Percentiles rank a stretch among this genome's conserved stretches.
Evolutionary conservation across 2,329 filamentous ascomycete genomes (phyloP).

Genomic region (Daldinia eschscholtzii): DNA sequence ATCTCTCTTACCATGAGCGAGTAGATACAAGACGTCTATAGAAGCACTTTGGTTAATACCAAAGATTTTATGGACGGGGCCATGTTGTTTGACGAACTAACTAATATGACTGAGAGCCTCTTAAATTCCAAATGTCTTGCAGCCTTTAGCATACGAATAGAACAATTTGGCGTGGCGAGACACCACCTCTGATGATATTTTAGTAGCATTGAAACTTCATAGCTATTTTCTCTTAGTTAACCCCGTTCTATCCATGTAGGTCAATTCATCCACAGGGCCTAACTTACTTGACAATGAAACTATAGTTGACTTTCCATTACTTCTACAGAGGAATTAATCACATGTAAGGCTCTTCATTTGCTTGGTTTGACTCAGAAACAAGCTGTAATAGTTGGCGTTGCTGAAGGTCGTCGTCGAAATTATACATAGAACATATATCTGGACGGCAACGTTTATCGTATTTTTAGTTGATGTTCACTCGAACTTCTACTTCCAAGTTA

Average conservation of each 20-base stretch:
- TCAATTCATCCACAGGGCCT: no score
- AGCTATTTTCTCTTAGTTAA: no score
- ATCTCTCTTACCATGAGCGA: not conserved
- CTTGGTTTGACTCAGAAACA: not conserved
- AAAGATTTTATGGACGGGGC: not conserved
- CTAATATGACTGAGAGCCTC: not conserved
- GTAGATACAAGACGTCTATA: not conserved
- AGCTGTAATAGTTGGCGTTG: no score
- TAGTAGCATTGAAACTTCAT: not conserved
- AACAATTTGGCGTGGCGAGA: not conserved
- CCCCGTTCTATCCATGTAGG: no score
- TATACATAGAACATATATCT: no score
- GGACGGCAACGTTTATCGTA: no score
- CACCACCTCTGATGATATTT: not conserved
- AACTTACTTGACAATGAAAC: no score
- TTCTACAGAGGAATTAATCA: no score
- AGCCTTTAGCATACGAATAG: not conserved
- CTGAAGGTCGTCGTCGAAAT: not conserved
- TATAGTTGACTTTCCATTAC: no score
- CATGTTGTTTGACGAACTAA: not conserved
- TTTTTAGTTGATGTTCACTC: no score
- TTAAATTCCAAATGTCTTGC: no score
- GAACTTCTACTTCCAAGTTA: no score
- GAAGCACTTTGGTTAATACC: not conserved
- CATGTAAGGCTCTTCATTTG: not conserved